A percentile compares a stretch with the other conserved stretches of the same genome.
Evolutionary conservation across 768 basidiomycete species (phyloP).

Genomic region (Kwoniella sp.): DNA sequence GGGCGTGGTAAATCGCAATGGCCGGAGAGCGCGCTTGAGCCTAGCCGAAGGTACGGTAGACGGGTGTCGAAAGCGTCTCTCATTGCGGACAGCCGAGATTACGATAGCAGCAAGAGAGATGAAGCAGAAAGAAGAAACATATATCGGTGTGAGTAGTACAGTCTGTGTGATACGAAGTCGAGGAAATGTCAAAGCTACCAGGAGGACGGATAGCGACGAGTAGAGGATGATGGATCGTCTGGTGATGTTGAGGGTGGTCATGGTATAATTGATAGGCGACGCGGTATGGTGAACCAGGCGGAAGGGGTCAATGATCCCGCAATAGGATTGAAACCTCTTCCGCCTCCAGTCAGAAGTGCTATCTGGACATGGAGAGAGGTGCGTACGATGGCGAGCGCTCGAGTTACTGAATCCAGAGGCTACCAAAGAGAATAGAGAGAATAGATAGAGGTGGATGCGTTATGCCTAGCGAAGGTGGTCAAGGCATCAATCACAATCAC

Average conservation of each 20-base stretch:
- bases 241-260: neutral
- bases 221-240: conserved; percentile 2
- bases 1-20: conserved; percentile 83
- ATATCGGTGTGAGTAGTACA: conserved; percentile 21
- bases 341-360: conserved; percentile 8
- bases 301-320: conserved; percentile 4
- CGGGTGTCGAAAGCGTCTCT: neutral
- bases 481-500: neutral
- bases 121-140: conserved; percentile 20
- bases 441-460: no score
- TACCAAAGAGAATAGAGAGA: no score
- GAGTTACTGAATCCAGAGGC: no score
- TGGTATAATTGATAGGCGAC: neutral
- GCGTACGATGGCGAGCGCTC: no score
- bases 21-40: conserved; percentile 63
- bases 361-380: conserved; percentile 6
- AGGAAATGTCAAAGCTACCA: conserved; percentile 25
- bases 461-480: no score
- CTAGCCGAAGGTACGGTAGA: conserved; percentile 3
- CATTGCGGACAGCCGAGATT: conserved; percentile 3
- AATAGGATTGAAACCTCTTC: conserved; percentile 4
- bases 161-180: conserved; percentile 18
- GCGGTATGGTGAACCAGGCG: conserved; percentile 3
- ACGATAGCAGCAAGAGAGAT: conserved; percentile 14
- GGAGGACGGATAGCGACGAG: conserved; percentile 19